Evolutionary conservation across 2,329 filamentous ascomycete genomes (phyloP).

Genomic region (Cercospora sojina): DNA sequence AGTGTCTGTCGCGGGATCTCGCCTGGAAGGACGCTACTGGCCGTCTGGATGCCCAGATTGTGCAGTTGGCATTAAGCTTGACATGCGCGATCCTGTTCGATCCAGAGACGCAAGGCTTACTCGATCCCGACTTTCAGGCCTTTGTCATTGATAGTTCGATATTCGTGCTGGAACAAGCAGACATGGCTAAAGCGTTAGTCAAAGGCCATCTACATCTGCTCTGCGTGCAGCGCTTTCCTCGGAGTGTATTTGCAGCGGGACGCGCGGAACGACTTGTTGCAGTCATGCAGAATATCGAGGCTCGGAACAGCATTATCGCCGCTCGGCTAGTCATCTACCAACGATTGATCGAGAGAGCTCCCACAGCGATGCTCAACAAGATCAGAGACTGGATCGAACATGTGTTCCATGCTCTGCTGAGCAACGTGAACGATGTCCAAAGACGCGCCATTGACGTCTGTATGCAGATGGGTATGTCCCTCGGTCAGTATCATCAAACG

Average conservation of each 20-base stretch:
- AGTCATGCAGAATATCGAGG: conserved; percentile 69
- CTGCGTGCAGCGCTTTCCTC: conserved; percentile 73
- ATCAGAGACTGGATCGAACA: conserved; percentile 76
- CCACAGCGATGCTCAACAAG: conserved; percentile 66
- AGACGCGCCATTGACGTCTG: conserved; percentile 72
- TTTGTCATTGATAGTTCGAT: conserved; percentile 82
- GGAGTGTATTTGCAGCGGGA: conserved; percentile 70
- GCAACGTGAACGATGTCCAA: conserved; percentile 73
- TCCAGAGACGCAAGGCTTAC: conserved; percentile 55
- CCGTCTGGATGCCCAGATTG: conserved; percentile 64
- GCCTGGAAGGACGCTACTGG: conserved; percentile 54
- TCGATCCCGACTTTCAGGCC: conserved; percentile 74
- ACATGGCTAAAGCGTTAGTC: conserved; percentile 71
- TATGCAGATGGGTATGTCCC: conserved; percentile 64
- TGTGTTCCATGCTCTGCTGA: conserved; percentile 78
- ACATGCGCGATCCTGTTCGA: conserved; percentile 75
- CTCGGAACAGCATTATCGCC: conserved; percentile 74
- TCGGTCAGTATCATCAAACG: conserved; percentile 68
- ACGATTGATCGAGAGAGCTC: conserved; percentile 70
- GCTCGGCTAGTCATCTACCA: conserved; percentile 77
- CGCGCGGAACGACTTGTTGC: conserved; percentile 69
- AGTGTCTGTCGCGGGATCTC: conserved; percentile 83
- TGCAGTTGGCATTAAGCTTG: conserved; percentile 74
- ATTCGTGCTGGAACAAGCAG: conserved; percentile 65
- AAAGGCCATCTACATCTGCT: conserved; percentile 79